These are phyloP conservation scores for Cytospora chrysosperma DNA, from an alignment of 2,329 filamentous ascomycete species.

Conservation along the genomic window DNA sequence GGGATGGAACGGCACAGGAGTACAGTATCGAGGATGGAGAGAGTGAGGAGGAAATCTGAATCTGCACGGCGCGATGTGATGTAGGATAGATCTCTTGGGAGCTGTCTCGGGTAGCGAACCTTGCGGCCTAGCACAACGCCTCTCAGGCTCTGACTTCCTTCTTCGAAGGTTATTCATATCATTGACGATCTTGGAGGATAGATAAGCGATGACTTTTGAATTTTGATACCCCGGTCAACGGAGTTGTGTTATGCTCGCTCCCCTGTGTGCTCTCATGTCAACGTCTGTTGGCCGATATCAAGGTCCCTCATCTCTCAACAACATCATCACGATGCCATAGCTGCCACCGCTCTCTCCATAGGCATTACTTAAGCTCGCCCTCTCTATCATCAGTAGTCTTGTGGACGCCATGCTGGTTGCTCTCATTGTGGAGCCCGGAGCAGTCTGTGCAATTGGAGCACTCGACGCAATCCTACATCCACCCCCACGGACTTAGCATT, in stretches of 20 bases:
- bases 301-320: not conserved
- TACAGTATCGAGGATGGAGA: constrained; percentile 3
- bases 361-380: constrained; percentile 7
- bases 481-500: not conserved
- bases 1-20: not conserved
- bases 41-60: constrained; percentile 5
- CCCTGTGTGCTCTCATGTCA: too few relatives aligned
- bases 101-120: not conserved
- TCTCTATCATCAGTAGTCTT: not conserved
- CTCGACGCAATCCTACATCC: constrained; percentile 9
- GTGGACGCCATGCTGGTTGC: constrained; percentile 17
- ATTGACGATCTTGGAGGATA: not conserved
- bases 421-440: constrained; percentile 9
- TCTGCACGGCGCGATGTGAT: not conserved
- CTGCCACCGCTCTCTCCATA: not conserved
- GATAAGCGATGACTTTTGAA: not conserved
- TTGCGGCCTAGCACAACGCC: not conserved
- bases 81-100: not conserved
- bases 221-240: not conserved
- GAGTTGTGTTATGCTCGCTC: too few relatives aligned
- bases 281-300: too few relatives aligned
- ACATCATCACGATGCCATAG: not conserved
- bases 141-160: too few relatives aligned
- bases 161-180: not conserved
- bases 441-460: constrained; percentile 22